Evolutionary conservation across 352 stramenopile genomes (phyloP).

Genomic region (Globisporangium heterothallicum): DNA sequence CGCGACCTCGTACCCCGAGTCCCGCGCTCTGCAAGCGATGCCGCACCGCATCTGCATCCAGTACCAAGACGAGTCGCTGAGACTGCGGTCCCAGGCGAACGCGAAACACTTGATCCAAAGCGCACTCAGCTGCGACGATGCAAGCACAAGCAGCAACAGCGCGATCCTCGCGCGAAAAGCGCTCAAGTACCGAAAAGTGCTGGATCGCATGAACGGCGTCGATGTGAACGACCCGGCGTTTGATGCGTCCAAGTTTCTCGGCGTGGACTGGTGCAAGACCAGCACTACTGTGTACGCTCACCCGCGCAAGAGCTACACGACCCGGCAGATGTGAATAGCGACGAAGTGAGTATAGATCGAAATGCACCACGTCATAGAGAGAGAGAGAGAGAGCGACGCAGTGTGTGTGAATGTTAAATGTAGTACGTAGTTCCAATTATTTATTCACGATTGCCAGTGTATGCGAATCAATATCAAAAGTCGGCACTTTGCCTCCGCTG

Average conservation of each 20-base stretch:
- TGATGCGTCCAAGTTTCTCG: slow-evolving; percentile 6
- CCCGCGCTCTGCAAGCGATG: background rate
- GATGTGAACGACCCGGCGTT: slow-evolving; percentile 9
- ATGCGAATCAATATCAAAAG: no score
- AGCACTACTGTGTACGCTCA: background rate
- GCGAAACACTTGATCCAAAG: background rate
- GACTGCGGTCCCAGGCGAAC: background rate
- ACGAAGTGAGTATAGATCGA: background rate
- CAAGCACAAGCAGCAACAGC: background rate
- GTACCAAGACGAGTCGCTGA: background rate
- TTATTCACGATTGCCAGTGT: no score
- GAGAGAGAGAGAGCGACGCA: no score
- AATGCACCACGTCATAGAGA: background rate
- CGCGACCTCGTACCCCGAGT: background rate
- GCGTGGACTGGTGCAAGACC: slow-evolving; percentile 9
- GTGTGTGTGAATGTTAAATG: no score
- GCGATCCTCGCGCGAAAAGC: background rate
- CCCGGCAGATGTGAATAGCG: background rate
- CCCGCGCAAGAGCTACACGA: background rate
- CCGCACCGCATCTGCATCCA: background rate
- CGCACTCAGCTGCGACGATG: background rate
- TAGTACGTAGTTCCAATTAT: no score
- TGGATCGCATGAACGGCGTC: slow-evolving; percentile 2
- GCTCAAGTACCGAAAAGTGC: slow-evolving; percentile 1
- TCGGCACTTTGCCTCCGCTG: no score